Evolutionary conservation across 345 rosid species (phyloP).

Genomic region (Gossypium longicalyx): DNA sequence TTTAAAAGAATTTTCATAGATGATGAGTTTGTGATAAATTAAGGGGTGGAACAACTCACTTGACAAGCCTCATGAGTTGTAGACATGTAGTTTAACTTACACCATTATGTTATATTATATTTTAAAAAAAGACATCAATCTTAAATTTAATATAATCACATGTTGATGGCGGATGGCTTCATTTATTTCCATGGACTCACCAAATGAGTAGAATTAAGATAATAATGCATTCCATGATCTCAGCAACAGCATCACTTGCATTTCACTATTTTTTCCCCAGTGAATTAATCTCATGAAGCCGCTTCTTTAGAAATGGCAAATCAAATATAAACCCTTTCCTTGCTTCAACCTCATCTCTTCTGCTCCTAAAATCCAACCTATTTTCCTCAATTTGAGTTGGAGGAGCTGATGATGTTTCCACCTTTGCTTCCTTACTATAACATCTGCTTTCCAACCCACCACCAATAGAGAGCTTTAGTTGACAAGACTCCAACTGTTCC

Average conservation of each 20-base stretch:
- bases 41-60: background rate
- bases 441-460: constrained; percentile 9
- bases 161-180: background rate
- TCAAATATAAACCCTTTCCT: constrained; percentile 27
- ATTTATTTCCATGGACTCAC: too few species aligned
- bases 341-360: constrained; percentile 8
- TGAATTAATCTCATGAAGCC: constrained; percentile 31
- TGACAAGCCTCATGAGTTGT: background rate
- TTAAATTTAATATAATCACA: background rate
- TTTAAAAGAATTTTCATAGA: background rate
- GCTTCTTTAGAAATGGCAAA: constrained; percentile 34
- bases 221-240: background rate
- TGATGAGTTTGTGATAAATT: background rate
- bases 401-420: background rate
- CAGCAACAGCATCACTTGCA: background rate
- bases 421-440: constrained; percentile 2
- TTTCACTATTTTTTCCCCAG: background rate
- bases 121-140: background rate
- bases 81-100: background rate
- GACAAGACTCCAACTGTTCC: background rate
- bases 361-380: constrained; percentile 4
- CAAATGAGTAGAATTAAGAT: too few species aligned
- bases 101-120: background rate
- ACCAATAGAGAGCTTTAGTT: constrained; percentile 7
- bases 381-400: background rate